Percentiles rank a stretch among this genome's conserved stretches.
Evolutionary conservation across 257 asterid species (phyloP).

Genomic region (Capsicum rhomboideum): DNA sequence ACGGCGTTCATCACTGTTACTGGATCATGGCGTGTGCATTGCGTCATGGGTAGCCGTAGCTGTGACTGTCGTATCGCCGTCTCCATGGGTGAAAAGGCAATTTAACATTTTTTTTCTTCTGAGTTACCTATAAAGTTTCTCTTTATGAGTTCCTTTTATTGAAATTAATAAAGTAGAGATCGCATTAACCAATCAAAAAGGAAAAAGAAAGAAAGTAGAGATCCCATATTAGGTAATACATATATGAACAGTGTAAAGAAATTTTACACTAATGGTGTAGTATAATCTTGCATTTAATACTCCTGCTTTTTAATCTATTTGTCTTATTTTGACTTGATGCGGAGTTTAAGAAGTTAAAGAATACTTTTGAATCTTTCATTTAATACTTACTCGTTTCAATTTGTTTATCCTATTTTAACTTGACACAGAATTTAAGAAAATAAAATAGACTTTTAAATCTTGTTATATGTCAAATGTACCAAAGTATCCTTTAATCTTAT

Average conservation of each 20-base stretch:
- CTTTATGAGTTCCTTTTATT: neutral
- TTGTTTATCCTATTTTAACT: no score
- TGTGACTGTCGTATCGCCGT: constrained; percentile 78
- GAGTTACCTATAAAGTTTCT: neutral
- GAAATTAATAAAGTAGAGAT: neutral
- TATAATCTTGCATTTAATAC: neutral
- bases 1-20: constrained; percentile 58
- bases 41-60: constrained; percentile 74
- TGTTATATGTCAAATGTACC: no score
- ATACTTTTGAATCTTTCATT: no score
- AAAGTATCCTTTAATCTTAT: no score
- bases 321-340: no score
- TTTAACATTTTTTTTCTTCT: neutral
- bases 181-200: neutral
- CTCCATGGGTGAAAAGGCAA: constrained; percentile 96
- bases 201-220: neutral
- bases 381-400: no score
- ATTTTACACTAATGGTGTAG: neutral
- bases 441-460: no score
- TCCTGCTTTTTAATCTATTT: no score
- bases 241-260: neutral
- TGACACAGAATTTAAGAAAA: no score
- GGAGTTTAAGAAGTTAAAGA: no score
- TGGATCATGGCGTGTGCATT: constrained; percentile 92
- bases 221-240: neutral